Evolutionary conservation across 2,329 filamentous ascomycete species (phyloP), one percentile per base, ranked within the genome.

Genomic region (Aureobasidium sp.): DNA sequence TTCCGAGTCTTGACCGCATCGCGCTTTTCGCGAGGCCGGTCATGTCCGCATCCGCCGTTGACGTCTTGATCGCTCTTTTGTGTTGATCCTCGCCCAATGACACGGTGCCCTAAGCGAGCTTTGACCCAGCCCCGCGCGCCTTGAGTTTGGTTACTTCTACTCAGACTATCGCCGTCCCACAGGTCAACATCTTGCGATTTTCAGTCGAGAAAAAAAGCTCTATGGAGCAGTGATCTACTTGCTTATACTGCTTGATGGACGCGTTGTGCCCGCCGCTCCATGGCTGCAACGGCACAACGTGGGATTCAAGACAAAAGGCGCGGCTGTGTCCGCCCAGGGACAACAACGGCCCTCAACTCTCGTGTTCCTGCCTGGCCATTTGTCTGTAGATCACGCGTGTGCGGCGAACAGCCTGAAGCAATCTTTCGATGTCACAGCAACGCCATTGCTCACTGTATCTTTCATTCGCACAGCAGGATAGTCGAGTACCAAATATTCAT

Each of bases 1-100:
- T 44, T 29, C 53, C 53, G 53, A 57, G 53, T 37, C 56, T 48
- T 59, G 29, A 59, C 56, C 56, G 56, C 32, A 12, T 59, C 53
- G 27, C 52, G 20, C 20, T 7, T 26, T 34, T 42, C 26, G 41
- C 53, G 29, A 36, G 29, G 41, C 53, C 41, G 26, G 26, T 7
- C 27, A 32, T 32, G 42, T 26, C 32, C 17, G 7, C 53, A 26
- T 34, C 29, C 29, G 56, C 56, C 56, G 44, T 59, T 59, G 56
- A 59, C 56, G 56, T 59, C 23, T 47, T 59, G 56, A 59, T 47
- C 36, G 52, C 37, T 34, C 15, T 56, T 34, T 42, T 44, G 27
- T 48, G 56, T 7, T 47, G 41, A 48, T 59, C 56, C 17, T n/a
- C 27, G 17, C 42, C 53, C 56, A 48, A 59, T 59, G 29, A n/a